A percentile compares a stretch with the other conserved stretches of the same genome.
Conservation (phyloP, 2,329 filamentous ascomycete species). For the Cercospora sp. region DNA sequence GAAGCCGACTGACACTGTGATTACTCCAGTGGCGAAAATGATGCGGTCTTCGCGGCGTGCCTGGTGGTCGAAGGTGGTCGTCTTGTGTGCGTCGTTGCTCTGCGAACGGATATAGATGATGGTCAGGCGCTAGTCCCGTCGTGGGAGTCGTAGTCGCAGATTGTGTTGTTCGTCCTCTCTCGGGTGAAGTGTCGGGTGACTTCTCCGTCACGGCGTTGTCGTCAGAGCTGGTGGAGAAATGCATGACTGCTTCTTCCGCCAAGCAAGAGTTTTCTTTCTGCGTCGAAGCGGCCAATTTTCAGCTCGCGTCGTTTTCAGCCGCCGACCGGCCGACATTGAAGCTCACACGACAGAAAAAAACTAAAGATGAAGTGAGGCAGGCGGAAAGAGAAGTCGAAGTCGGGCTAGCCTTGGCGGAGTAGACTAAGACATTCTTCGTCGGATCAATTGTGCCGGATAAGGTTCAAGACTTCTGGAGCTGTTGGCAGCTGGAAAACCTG, state of each 20-base stretch:
- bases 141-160: neutral
- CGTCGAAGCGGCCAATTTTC: neutral
- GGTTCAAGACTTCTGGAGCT: neutral
- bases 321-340: neutral
- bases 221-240: slow-evolving; percentile 3
- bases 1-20: slow-evolving; percentile 10
- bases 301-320: neutral
- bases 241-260: slow-evolving; percentile 3
- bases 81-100: neutral
- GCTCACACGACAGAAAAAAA: neutral
- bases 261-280: neutral
- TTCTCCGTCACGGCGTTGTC: slow-evolving; percentile 1
- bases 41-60: neutral
- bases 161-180: neutral
- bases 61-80: slow-evolving; percentile 5
- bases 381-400: slow-evolving; percentile 3
- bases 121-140: neutral
- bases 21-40: slow-evolving; percentile 20
- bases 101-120: neutral
- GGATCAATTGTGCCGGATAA: slow-evolving; percentile 7
- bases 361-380: neutral
- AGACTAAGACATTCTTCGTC: neutral
- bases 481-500: neutral
- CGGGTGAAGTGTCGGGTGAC: slow-evolving; percentile 1
- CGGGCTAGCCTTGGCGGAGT: slow-evolving; percentile 1